Evolutionary conservation across 768 basidiomycete genomes (phyloP), one percentile per base, ranked within the genome.

Genomic region (Podaxis sp.): DNA sequence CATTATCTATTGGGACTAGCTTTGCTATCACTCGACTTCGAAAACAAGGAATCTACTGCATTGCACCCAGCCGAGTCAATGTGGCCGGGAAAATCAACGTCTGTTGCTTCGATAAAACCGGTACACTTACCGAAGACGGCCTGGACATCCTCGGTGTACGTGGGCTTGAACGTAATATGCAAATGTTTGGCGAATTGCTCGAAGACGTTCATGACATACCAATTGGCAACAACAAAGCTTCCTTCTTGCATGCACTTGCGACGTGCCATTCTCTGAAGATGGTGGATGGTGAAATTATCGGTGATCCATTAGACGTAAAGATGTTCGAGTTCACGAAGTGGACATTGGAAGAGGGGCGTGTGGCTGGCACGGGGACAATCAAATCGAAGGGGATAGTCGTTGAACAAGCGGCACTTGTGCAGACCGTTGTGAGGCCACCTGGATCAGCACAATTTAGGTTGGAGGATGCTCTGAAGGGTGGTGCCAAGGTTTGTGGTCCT

Each of bases 31-130:
- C 83, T 33, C 88, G 97, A 58, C 84, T 99, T 17, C 89, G 95
- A 56, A 93, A 91, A 71, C 77, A 81, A 28, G 93, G 91, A 12
- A 91, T 99, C 59, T 99, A 91, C 78, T 99, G 97, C 74, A 99
- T 98, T 64, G 95, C 97, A 0, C 97, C 97, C 0, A 95, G 89
- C 67, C 81, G 97, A 52, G 91, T 99, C 69, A 99, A 99, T 69
- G 86, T 99, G 51, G 93, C 88, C 1, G 97, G 97, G 10, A 96
- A 97, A 77, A 81, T 99, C 76, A 98, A 99, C 66, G 90, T 99
- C 10, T 95, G 95, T 69, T 98, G 96, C 71, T 99, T 99, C 70
- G 97, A 99, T 80, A 99, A 99, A 77, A 99, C 97, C 1, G 97
- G 97, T 7, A 99, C 97, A 8, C 82, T 99, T 24, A 99, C 97